Conservation (phyloP, 805 yeast genomes). For the Isabelozyma rhagii region DNA sequence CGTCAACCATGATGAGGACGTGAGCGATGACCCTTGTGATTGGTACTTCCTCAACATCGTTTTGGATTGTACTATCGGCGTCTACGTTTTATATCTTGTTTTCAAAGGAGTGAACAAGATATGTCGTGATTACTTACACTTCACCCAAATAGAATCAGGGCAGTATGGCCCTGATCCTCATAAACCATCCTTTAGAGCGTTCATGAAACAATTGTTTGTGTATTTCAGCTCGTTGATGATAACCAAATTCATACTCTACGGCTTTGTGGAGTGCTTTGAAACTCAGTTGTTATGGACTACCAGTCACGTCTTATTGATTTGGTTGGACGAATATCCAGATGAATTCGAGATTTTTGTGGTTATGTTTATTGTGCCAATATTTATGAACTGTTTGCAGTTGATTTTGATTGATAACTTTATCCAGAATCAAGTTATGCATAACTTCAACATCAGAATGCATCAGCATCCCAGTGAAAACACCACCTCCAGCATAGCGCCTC, state of each 20-base stretch:
- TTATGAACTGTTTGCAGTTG: conserved; percentile 73
- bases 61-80: conserved; percentile 92
- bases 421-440: conserved; percentile 47
- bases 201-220: conserved; percentile 65
- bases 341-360: conserved; percentile 79
- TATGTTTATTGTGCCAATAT: conserved; percentile 74
- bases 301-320: conserved; percentile 73
- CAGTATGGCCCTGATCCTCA: conserved; percentile 66
- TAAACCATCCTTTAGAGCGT: conserved; percentile 47
- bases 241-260: conserved; percentile 65
- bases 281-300: conserved; percentile 45
- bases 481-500: conserved; percentile 3
- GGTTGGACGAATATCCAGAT: conserved; percentile 79
- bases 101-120: conserved; percentile 45
- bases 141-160: conserved; percentile 48
- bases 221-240: conserved; percentile 62
- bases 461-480: conserved; percentile 8
- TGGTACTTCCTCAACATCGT: conserved; percentile 90
- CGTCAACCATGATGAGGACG: conserved; percentile 20
- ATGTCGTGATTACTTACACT: conserved; percentile 40
- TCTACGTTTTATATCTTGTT: conserved; percentile 64
- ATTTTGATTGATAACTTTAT: conserved; percentile 72
- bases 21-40: conserved; percentile 71
- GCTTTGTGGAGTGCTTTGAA: conserved; percentile 65
- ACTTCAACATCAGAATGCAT: conserved; percentile 20